Evolutionary conservation across 2,329 filamentous ascomycete genomes (phyloP), one percentile per base, ranked within the genome.

Genomic region (Pseudonectria foliicola): DNA sequence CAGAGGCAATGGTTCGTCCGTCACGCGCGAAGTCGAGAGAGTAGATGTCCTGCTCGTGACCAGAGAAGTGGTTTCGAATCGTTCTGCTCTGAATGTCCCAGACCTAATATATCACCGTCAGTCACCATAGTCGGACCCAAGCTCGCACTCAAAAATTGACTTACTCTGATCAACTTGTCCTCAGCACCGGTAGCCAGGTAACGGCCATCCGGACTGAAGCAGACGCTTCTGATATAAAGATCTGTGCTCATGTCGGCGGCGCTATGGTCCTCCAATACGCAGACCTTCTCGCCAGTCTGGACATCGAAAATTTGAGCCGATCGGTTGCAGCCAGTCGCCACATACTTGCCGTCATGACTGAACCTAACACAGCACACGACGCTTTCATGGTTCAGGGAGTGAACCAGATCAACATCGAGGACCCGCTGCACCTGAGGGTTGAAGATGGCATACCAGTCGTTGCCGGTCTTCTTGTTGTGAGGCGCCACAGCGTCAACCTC

Each of bases 301-400:
- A 96, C 90, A 47, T 98, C 92, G 61, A 92, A 98, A 52, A 98
- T 98, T 63, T 96, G 90, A n/a, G 92, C 92, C n/a, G 88, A 95
- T 45, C 89, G 75, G 63, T 98, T 98, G 71, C 92, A 96, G 28
- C 92, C 92, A 5, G 92, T 98, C 7, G 92, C 92, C 36, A 98
- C 85, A 50, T 86, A 95, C 56, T 94, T 89, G 49, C 92, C 92
- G 55, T 98, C 92, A 36, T 85, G 78, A 59, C 90, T 96, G 70
- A 98, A 98, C 39, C 92, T 78, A 25, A 98, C 92, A 59, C 92
- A 98, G 73, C 92, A 98, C 1, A 98, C 92, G 4, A 98, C 92
- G 52, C 90, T 96, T 57, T 95, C 86, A 56, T 98, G 92, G 41
- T 80, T 77, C 34, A 98, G 74, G 37, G 88, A 95, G 65, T 96